A percentile compares a stretch with the other conserved stretches of the same genome.
Conservation (phyloP, 2,329 filamentous ascomycete species). For the Thielaviopsis populi region DNA sequence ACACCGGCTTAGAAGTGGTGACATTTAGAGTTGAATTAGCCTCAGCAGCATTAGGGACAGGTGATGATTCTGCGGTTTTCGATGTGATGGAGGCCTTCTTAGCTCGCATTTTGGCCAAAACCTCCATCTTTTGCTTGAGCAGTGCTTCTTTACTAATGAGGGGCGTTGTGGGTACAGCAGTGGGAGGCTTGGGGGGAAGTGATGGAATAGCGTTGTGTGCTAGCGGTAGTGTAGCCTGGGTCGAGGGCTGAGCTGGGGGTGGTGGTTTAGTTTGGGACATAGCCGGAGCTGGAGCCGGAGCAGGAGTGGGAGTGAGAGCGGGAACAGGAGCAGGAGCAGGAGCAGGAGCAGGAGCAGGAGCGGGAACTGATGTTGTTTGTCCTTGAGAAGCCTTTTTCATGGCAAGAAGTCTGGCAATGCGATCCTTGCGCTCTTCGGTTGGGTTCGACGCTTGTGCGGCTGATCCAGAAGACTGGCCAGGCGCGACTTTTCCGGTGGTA, state of each 20-base stretch:
- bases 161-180: background rate
- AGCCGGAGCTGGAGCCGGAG: too few relatives aligned
- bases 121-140: conserved; percentile 64
- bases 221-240: background rate
- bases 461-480: background rate
- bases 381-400: conserved; percentile 34
- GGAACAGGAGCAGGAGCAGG: too few relatives aligned
- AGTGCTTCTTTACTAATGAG: conserved; percentile 44
- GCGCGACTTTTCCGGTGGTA: background rate
- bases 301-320: too few relatives aligned
- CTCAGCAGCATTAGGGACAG: background rate
- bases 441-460: background rate
- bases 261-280: conserved; percentile 16
- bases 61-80: background rate
- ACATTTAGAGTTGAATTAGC: too few relatives aligned
- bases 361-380: background rate
- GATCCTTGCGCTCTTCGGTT: conserved; percentile 54
- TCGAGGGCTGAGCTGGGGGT: background rate
- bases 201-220: background rate
- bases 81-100: conserved; percentile 11
- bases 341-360: too few relatives aligned
- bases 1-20: background rate
- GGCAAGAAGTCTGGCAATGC: conserved; percentile 62
- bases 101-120: conserved; percentile 46
- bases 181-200: conserved; percentile 2